Base-by-base conservation (phyloP, 306 rosid species). In the Mucuna pruriens region DNA sequence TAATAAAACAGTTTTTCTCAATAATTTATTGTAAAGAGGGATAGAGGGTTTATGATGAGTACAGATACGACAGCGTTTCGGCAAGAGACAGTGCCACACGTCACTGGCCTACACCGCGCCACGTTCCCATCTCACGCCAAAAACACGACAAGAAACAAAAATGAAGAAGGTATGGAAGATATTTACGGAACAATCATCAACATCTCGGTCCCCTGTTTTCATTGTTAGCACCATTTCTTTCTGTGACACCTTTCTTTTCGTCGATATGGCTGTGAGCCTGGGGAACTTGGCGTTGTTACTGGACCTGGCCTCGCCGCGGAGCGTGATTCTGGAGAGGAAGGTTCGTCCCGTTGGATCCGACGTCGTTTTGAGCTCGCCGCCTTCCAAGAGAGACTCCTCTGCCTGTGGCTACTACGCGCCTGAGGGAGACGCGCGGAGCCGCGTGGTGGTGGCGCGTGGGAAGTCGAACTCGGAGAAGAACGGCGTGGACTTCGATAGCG, bases 201-300 rank as follows among this genome's bases (percentile, higher is more conserved):
- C 0, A 1, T 8, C 62, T 62, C 67, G 31, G 82, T 81, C 4
- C 48, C 52, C 52, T 46, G 48, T 46, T 12, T 46, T 46, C n/a
- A 2, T 57, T 78, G 4, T 67, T 69, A 86, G 55, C 78, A 86
- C 46, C 78, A 16, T 12, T 6, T 8, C 22, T 17, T 17, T 31
- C 20, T 64, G 38, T 82, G 54, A 10, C 55, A 40, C 15, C 31
- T 64, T 64, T 62, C 6, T 19, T 26, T 65, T 13, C 16, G 80
- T 63, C 19, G 16, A 76, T 34, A 95, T 95, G 98, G 92, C 97
- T 5, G 92, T 82, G 45, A 86, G 85, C 75, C 70, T 93, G 1
- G 99, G 98, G 12, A 90, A 95, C 69, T 67, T 92, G 34, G 90
- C 97, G 17, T 84, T 93, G 17, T 46, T 89, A 75, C 89, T 93